Evolutionary conservation across 1,284 basidiomycete genomes (phyloP).

Genomic region (Wallemia ichthyophaga): DNA sequence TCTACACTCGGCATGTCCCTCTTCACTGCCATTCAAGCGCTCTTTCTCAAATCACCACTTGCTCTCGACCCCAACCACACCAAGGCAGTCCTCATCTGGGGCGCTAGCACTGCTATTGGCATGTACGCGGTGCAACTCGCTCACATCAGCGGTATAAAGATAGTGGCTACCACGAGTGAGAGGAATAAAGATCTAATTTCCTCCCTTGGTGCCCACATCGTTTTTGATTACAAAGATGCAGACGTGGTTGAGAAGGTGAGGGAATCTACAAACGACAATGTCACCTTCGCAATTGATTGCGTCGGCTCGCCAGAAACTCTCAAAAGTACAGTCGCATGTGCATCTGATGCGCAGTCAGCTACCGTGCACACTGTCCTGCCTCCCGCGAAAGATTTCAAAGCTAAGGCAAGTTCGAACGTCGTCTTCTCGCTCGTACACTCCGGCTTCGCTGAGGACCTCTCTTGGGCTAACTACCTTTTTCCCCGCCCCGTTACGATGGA

Average conservation of each 20-base stretch:
- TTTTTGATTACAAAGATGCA: conserved; percentile 12
- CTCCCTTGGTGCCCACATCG: conserved; percentile 18
- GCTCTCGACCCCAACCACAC: not conserved
- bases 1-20: not conserved
- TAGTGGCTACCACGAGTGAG: conserved; percentile 18
- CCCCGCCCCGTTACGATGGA: not conserved
- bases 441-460: not conserved
- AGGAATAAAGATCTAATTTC: conserved; percentile 17
- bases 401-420: not conserved
- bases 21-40: not conserved
- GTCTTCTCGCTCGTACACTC: not conserved
- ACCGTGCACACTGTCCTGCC: not conserved
- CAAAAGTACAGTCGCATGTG: not conserved
- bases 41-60: not conserved
- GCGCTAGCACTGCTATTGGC: conserved; percentile 19
- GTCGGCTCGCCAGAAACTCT: not conserved
- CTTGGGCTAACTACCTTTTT: not conserved
- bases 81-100: conserved; percentile 17
- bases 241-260: not conserved
- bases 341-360: not conserved
- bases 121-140: conserved; percentile 21
- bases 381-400: not conserved
- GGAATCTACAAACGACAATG: not conserved
- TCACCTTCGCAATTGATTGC: not conserved
- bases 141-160: conserved; percentile 17